Conservation (phyloP, 2,329 filamentous ascomycete species). For the Fusarium virguliforme region DNA sequence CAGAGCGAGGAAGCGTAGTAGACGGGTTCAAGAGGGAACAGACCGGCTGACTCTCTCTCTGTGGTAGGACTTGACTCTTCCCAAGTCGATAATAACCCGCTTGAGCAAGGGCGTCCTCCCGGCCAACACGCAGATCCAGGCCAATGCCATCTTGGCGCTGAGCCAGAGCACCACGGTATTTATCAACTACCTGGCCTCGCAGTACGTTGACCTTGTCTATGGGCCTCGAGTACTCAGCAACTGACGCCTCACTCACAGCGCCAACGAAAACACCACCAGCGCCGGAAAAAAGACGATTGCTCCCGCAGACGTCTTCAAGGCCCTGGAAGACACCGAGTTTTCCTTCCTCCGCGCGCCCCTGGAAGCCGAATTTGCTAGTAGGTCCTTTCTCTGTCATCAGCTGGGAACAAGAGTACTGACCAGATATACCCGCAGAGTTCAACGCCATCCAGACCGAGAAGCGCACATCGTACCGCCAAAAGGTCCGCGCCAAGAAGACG, state of each 20-base stretch:
- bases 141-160: conserved; percentile 84
- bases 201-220: conserved; percentile 67
- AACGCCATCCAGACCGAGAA: conserved; percentile 82
- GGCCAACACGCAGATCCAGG: conserved; percentile 86
- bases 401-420: background rate
- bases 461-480: conserved; percentile 80
- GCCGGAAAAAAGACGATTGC: conserved; percentile 85
- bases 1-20: background rate
- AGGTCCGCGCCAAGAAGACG: conserved; percentile 76
- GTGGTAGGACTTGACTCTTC: conserved; percentile 79
- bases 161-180: conserved; percentile 88
- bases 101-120: conserved; percentile 86
- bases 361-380: conserved; percentile 84
- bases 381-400: conserved; percentile 51
- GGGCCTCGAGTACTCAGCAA: background rate
- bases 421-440: conserved; percentile 69
- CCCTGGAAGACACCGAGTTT: conserved; percentile 83
- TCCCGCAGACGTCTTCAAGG: conserved; percentile 82
- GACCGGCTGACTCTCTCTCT: background rate
- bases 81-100: conserved; percentile 85
- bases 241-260: conserved; percentile 62
- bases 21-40: background rate
- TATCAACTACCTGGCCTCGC: conserved; percentile 82
- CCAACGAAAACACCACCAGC: conserved; percentile 78
- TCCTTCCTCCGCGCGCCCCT: conserved; percentile 78